Conservation (phyloP, 2,329 filamentous ascomycete genomes). For the Rutstroemia sp. region DNA sequence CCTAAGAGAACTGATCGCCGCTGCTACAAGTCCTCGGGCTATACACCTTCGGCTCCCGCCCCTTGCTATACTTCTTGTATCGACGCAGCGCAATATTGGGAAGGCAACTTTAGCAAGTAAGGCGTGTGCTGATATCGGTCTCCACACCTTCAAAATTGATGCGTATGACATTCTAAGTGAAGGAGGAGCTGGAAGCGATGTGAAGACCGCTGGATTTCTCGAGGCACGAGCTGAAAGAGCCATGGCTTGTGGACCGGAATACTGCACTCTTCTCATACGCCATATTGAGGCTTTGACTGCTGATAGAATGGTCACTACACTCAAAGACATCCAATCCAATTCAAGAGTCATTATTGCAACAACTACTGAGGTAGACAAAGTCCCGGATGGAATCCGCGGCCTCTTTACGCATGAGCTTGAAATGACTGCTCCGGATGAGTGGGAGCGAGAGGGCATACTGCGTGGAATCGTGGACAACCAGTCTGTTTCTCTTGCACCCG, state of each 20-base stretch:
- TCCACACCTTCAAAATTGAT: slow-evolving; percentile 85
- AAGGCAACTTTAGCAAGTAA: slow-evolving; percentile 72
- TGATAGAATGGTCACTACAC: slow-evolving; percentile 77
- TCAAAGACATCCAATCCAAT: slow-evolving; percentile 77
- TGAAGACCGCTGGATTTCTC: slow-evolving; percentile 88
- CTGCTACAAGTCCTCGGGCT: slow-evolving; percentile 80
- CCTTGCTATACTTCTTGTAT: slow-evolving; percentile 79
- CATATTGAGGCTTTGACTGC: slow-evolving; percentile 89
- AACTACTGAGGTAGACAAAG: slow-evolving; percentile 89
- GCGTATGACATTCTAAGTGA: slow-evolving; percentile 94
- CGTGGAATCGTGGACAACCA: slow-evolving; percentile 69
- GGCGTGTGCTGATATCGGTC: slow-evolving; percentile 80
- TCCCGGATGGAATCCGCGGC: slow-evolving; percentile 81
- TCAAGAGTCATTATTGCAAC: slow-evolving; percentile 84
- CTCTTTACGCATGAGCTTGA: slow-evolving; percentile 95
- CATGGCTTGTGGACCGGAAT: slow-evolving; percentile 77
- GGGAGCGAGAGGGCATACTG: slow-evolving; percentile 82
- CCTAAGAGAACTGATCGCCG: slow-evolving; percentile 76
- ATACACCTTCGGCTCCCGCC: slow-evolving; percentile 83
- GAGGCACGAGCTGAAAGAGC: slow-evolving; percentile 83
- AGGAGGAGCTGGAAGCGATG: slow-evolving; percentile 77
- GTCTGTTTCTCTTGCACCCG: slow-evolving; percentile 68
- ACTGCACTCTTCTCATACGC: slow-evolving; percentile 75
- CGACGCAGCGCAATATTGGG: slow-evolving; percentile 87
- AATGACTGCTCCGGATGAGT: slow-evolving; percentile 86